Base-by-base conservation (phyloP, 2,329 filamentous ascomycete genomes). In the Pseudogymnoascus sp. region DNA sequence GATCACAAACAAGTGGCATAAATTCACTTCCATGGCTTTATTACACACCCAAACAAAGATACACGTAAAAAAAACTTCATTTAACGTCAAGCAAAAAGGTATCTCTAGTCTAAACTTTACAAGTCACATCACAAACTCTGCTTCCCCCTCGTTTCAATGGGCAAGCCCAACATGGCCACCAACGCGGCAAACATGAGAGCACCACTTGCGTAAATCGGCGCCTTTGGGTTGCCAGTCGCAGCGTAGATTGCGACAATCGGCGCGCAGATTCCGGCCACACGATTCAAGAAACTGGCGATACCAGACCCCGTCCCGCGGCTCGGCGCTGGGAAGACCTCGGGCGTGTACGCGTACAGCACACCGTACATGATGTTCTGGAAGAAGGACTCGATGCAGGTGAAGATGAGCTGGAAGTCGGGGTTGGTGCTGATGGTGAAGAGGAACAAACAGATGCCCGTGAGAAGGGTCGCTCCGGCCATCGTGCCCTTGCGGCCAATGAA, bases 291-390 rank as follows among this genome's bases (percentile, higher is more conserved):
- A 70, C 84, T 88, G 22, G 85, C 84, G 58, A 91, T 86, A 42
- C 88, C 89, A 0, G 85, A 88, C 5, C 87, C 89, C 0, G 87
- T 89, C 4, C 88, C 89, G 33, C 89, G 79, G 22, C 88, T 84
- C 0, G 87, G 86, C 0, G 87, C 86, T 0, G 88, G 88, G 74
- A 92, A 91, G 28, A 91, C 84, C 69, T 91, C 89, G 0, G 89
- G 88, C 0, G 89, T 91, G 71, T 90, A 91, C 6, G 88, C 86
- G 71, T 90, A 91, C 1, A 92, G 76, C 1, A 90, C 86, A 62
- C 87, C 88, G 74, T 90, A 91, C 84, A 89, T 89, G 75, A 89
- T 87, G 70, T 89, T 89, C 74, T 90, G 87, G 66, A 85, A 83
- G 71, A 91, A 89, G 9, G 87, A 85, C 71, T 89, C 84, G 66